Conservation (phyloP, 805 yeast genomes). For the Kodamaea hsintzibuensis region DNA sequence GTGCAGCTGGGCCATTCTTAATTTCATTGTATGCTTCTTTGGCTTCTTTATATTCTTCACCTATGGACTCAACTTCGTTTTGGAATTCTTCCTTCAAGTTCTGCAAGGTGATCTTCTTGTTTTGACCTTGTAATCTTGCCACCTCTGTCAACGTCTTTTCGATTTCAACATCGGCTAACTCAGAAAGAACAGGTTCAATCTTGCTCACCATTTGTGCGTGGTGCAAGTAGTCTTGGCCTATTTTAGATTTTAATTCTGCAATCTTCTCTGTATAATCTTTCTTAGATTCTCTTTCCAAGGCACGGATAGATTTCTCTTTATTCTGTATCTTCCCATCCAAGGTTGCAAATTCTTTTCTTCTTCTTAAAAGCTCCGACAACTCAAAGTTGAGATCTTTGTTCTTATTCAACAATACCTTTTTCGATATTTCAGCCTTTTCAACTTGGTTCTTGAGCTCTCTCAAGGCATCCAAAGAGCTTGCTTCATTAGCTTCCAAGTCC, state of each 20-base stretch:
- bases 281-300: constrained; percentile 37
- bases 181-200: constrained; percentile 23
- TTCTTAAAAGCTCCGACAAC: constrained; percentile 10
- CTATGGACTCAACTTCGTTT: constrained; percentile 24
- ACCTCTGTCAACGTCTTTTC: constrained; percentile 15
- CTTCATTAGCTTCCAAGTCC: constrained; percentile 9
- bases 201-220: constrained; percentile 20
- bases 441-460: constrained; percentile 20
- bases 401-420: constrained; percentile 11
- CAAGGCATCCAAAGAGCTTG: constrained; percentile 13
- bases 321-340: constrained; percentile 23
- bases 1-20: constrained; percentile 42
- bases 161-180: constrained; percentile 20
- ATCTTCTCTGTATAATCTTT: constrained; percentile 45
- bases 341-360: constrained; percentile 19
- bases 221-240: constrained; percentile 21
- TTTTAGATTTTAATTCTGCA: constrained; percentile 27
- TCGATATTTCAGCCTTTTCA: constrained; percentile 14
- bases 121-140: constrained; percentile 18
- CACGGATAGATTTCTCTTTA: constrained; percentile 28
- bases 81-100: constrained; percentile 29
- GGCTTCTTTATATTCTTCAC: constrained; percentile 33
- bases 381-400: constrained; percentile 11
- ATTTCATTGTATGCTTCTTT: constrained; percentile 38
- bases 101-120: constrained; percentile 22